These are phyloP conservation scores for Ilyonectria sp. DNA, from an alignment of 2,329 filamentous ascomycete species.

Conservation along the genomic window DNA sequence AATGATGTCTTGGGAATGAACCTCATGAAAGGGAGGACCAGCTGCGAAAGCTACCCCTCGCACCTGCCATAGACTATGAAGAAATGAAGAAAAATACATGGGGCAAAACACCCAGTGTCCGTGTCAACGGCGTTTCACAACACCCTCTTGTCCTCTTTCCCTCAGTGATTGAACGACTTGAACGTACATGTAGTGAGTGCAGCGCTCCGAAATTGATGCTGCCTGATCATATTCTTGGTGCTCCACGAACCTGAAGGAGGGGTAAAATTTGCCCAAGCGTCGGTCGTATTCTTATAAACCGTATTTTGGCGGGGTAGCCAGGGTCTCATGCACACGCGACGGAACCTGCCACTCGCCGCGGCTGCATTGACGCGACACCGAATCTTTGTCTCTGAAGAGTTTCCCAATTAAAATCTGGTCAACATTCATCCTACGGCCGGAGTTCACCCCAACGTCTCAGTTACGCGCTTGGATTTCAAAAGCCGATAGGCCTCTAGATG, in stretches of 20 bases:
- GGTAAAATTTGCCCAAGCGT: constrained; percentile 36
- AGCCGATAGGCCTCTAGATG: constrained; percentile 10
- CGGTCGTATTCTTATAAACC: constrained; percentile 42
- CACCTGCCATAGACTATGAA: constrained; percentile 46
- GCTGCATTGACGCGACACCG: constrained; percentile 34
- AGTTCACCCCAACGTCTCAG: not conserved
- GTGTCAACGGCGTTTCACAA: constrained; percentile 10
- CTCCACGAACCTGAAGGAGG: constrained; percentile 33
- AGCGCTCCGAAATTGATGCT: not conserved
- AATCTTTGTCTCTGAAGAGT: constrained; percentile 24
- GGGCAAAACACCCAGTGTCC: constrained; percentile 18
- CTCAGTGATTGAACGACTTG: not conserved
- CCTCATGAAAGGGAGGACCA: constrained; percentile 44
- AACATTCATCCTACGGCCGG: not conserved
- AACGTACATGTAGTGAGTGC: too few relatives aligned
- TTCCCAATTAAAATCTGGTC: constrained; percentile 16
- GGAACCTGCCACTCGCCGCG: constrained; percentile 32
- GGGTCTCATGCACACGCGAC: constrained; percentile 24
- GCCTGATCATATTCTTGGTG: constrained; percentile 1
- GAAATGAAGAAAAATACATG: constrained; percentile 35
- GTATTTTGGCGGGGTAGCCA: constrained; percentile 48
- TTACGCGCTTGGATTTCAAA: not conserved
- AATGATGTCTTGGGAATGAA: constrained; percentile 45
- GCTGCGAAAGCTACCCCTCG: constrained; percentile 42
- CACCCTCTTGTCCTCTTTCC: not conserved